Percentiles rank a stretch among this genome's conserved stretches.
Evolutionary conservation across 1,284 basidiomycete species (phyloP).

Genomic region (Takashimella tepidaria): DNA sequence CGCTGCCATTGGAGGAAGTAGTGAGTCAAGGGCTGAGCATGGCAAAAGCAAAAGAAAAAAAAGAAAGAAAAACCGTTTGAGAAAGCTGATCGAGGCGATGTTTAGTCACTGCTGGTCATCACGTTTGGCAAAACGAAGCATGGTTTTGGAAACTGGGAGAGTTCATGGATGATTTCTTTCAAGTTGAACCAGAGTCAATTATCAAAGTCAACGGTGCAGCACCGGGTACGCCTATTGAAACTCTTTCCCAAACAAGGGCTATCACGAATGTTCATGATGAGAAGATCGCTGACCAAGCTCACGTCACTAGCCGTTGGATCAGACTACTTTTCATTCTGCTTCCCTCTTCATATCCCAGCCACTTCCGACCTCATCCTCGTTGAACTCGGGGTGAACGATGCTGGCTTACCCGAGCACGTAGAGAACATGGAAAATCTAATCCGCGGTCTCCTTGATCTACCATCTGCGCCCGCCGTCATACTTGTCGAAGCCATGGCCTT

Average conservation of each 20-base stretch:
- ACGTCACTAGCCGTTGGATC: slow-evolving; percentile 19
- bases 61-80: not conserved
- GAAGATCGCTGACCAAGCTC: no score
- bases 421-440: slow-evolving; percentile 48
- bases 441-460: slow-evolving; percentile 38
- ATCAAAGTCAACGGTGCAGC: slow-evolving; percentile 39
- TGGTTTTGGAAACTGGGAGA: slow-evolving; percentile 38
- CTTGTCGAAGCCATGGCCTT: slow-evolving; percentile 42
- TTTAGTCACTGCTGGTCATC: slow-evolving; percentile 43
- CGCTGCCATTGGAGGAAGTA: slow-evolving; percentile 42
- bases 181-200: slow-evolving; percentile 17
- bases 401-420: slow-evolving; percentile 39
- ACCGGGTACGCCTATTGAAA: slow-evolving; percentile 24
- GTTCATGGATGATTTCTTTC: slow-evolving; percentile 34
- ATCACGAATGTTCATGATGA: no score
- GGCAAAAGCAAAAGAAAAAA: no score
- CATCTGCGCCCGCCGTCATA: slow-evolving; percentile 39
- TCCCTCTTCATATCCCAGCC: slow-evolving; percentile 40
- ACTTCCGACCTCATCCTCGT: slow-evolving; percentile 39
- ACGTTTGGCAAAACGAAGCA: slow-evolving; percentile 29
- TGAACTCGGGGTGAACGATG: slow-evolving; percentile 47
- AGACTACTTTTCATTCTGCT: slow-evolving; percentile 48
- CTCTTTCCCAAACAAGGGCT: not conserved
- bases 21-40: slow-evolving; percentile 21
- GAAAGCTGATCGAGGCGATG: not conserved